These are phyloP conservation scores for Durusdinium trenchii DNA, from an alignment of 73 alveolate genomes.

Conservation along the genomic window DNA sequence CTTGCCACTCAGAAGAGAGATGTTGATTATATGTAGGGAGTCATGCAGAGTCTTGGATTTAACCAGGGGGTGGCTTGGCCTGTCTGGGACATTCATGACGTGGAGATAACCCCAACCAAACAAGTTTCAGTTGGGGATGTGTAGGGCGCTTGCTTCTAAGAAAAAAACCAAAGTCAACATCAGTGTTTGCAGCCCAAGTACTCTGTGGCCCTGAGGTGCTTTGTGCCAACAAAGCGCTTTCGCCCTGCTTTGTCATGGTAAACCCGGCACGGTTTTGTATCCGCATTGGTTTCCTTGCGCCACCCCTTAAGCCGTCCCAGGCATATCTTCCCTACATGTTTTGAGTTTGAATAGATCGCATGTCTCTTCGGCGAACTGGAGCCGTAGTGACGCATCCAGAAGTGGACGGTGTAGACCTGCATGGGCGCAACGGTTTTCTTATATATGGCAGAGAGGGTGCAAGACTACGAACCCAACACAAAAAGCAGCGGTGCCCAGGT, in stretches of 20 bases:
- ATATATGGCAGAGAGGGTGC: neutral
- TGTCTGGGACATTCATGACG: no score
- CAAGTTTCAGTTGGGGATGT: no score
- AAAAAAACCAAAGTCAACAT: neutral
- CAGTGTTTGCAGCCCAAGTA: neutral
- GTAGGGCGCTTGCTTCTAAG: no score
- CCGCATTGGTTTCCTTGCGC: neutral
- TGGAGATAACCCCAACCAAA: no score
- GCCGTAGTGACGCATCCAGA: neutral
- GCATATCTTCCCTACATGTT: neutral
- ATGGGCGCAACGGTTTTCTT: neutral
- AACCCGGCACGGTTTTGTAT: neutral
- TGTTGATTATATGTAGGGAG: no score
- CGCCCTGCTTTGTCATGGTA: neutral
- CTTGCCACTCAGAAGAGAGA: no score
- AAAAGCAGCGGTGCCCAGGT: neutral
- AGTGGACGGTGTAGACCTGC: neutral
- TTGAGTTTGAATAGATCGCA: neutral
- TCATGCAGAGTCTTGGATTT: no score
- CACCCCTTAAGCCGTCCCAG: neutral
- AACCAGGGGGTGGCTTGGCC: no score
- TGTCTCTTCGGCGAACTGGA: neutral
- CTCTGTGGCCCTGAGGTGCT: neutral
- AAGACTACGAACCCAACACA: neutral
- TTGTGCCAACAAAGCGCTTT: slow-evolving; percentile 2